These are phyloP conservation scores for Plasmodium gallinaceum DNA, from an alignment of 169 alveolate species.

Conservation along the genomic window DNA sequence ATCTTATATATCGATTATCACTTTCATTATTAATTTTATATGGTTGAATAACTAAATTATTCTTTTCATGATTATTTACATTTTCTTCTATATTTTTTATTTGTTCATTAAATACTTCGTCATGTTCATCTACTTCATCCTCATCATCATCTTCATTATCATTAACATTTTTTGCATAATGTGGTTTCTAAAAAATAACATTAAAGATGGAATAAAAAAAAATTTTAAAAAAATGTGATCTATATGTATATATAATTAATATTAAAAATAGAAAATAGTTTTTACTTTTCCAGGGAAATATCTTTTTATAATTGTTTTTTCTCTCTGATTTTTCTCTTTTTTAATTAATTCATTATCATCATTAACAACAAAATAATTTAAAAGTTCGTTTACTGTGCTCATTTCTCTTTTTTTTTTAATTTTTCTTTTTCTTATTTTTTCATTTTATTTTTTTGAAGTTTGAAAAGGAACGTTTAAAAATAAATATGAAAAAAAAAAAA, in stretches of 20 bases:
- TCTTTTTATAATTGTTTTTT: constrained; percentile 23
- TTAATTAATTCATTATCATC: constrained; percentile 35
- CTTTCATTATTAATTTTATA: not conserved
- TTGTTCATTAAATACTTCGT: constrained; percentile 7
- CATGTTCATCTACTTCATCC: constrained; percentile 7
- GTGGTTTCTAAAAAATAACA: constrained; percentile 31
- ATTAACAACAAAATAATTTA: constrained; percentile 56
- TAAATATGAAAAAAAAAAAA: too few species aligned
- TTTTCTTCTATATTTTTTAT: not conserved
- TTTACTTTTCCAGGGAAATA: constrained; percentile 69
- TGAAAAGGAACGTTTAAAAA: not conserved
- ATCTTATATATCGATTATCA: constrained; percentile 38
- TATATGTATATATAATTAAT: not conserved
- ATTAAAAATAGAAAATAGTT: too few species aligned
- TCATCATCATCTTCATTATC: constrained; percentile 41
- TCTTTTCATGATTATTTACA: not conserved
- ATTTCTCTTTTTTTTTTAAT: constrained; percentile 9
- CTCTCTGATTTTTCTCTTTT: constrained; percentile 13
- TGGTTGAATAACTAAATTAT: not conserved
- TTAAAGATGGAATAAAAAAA: not conserved
- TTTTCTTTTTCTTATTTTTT: constrained; percentile 14
- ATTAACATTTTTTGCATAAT: constrained; percentile 38
- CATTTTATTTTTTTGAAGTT: constrained; percentile 12
- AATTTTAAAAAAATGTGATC: not conserved
- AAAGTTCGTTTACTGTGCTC: constrained; percentile 68